Percentiles rank a stretch among this genome's conserved stretches.
Evolutionary conservation across 768 basidiomycete genomes (phyloP).

Genomic region (Trametes meyenii): DNA sequence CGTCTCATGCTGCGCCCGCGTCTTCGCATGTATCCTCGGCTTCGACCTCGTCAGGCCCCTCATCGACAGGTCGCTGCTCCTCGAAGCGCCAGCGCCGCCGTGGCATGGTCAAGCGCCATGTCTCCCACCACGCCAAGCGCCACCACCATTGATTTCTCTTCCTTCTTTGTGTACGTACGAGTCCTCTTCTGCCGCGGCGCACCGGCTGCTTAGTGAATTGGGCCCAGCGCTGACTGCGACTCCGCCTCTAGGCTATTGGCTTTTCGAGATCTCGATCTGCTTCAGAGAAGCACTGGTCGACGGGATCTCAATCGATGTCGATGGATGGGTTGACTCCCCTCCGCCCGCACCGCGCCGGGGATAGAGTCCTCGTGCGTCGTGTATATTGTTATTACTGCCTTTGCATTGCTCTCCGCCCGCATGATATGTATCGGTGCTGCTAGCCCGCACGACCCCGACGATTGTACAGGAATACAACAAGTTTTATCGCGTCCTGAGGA

Average conservation of each 20-base stretch:
- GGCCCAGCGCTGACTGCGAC: background rate
- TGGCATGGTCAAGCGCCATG: slow-evolving; percentile 27
- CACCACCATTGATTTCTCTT: slow-evolving; percentile 28
- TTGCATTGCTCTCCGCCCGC: background rate
- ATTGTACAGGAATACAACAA: slow-evolving; percentile 25
- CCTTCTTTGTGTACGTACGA: slow-evolving; percentile 17
- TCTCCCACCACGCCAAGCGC: slow-evolving; percentile 26
- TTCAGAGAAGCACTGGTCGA: slow-evolving; percentile 29
- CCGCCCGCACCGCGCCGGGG: slow-evolving; percentile 9
- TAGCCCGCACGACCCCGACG: slow-evolving; percentile 13
- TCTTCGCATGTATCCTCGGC: slow-evolving; percentile 15
- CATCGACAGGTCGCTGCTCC: slow-evolving; percentile 21
- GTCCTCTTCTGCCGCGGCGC: background rate
- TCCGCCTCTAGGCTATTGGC: slow-evolving; percentile 14
- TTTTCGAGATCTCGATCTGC: slow-evolving; percentile 30
- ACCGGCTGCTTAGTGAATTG: background rate
- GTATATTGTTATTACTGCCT: slow-evolving; percentile 5
- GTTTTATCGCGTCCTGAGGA: slow-evolving; percentile 4
- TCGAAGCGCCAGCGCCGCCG: slow-evolving; percentile 22
- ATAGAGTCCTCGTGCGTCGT: slow-evolving; percentile 5
- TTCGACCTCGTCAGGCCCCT: slow-evolving; percentile 18
- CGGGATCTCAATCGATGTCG: slow-evolving; percentile 28
- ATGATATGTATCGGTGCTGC: slow-evolving; percentile 24
- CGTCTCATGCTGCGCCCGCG: background rate
- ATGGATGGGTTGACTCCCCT: slow-evolving; percentile 17